Evolutionary conservation across 2,329 filamentous ascomycete species (phyloP).

Genomic region (Chaetomium sp.): DNA sequence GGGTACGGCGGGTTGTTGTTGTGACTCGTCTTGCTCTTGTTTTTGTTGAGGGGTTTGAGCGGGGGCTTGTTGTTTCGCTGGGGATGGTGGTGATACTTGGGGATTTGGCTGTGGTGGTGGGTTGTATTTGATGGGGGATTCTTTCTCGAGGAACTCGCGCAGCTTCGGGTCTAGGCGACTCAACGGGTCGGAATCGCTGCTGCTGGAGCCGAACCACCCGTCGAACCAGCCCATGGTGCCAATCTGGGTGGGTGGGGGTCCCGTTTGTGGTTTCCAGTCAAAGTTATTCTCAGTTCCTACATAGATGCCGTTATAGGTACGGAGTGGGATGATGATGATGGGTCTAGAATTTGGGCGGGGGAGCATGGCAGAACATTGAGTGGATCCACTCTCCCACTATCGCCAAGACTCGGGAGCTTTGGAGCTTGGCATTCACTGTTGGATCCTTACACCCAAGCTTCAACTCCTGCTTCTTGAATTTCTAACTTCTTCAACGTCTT

Average conservation of each 20-base stretch:
- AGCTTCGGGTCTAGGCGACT: conserved; percentile 74
- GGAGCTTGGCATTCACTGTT: too few species aligned
- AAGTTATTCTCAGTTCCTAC: too few species aligned
- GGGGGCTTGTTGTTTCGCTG: neutral
- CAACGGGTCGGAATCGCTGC: conserved; percentile 54
- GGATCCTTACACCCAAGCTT: too few species aligned
- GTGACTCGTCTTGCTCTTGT: conserved; percentile 1
- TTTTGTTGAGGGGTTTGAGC: conserved; percentile 2
- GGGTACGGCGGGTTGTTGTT: conserved; percentile 33
- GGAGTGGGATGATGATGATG: neutral
- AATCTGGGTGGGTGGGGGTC: neutral
- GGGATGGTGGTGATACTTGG: conserved; percentile 4
- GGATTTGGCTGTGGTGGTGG: conserved; percentile 17
- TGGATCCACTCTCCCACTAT: neutral
- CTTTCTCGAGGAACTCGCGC: conserved; percentile 76
- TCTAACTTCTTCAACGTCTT: too few species aligned
- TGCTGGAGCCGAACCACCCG: conserved; percentile 42
- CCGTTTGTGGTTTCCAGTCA: neutral
- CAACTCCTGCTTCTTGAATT: too few species aligned
- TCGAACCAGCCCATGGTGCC: conserved; percentile 51
- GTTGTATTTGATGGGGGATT: conserved; percentile 67
- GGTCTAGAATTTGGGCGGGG: conserved; percentile 14
- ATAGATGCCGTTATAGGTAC: neutral
- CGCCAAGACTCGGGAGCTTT: neutral
- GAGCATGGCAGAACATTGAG: conserved; percentile 9